Evolutionary conservation across 345 rosid species (phyloP), one percentile per base, ranked within the genome.

Genomic region (Eutrema yunnanense): DNA sequence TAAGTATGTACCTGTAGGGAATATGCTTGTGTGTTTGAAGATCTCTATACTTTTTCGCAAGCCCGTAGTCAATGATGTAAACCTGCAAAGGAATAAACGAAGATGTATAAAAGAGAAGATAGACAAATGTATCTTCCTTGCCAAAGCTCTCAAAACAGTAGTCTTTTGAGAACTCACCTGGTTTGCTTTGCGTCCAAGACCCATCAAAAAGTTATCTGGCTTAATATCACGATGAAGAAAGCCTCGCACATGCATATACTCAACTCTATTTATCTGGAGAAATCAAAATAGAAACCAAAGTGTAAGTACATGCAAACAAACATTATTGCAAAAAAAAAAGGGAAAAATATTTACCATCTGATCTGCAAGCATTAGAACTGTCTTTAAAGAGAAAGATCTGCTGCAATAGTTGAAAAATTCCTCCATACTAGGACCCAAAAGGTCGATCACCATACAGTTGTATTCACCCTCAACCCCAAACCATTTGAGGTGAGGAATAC

Each of bases 181-280:
- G 84, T 94, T 94, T 53, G 97, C 97, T 86, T 89, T 92, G 78
- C 96, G 92, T 41, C 96, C 95, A 75, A 94, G 82, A 72, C 98
- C 98, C 98, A 94, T 94, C 65, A 94, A 84, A 57, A 94, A 94
- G 84, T 91, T 94, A 76, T 91, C 98, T 59, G 98, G 98, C 82
- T 94, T 94, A 47, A 94, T 88, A 81, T 94, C 98, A 76, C 98
- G 97, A 58, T 94, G 98, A 70, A 94, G 92, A 76, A 94, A 91
- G 44, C 97, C 96, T 71, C 87, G 87, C 22, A 92, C 83, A 75
- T 94, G 99, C 96, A 95, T 92, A 70, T 86, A 95, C 82, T 92
- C 99, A 42, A 95, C 90, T 81, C 99, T 90, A 69, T 88, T 89
- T 73, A 94, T 82, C 98, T 33, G 36, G 8, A 16, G 22, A 13